These are phyloP conservation scores for Brassica cretica DNA, from an alignment of 345 rosid genomes.

Conservation along the genomic window DNA sequence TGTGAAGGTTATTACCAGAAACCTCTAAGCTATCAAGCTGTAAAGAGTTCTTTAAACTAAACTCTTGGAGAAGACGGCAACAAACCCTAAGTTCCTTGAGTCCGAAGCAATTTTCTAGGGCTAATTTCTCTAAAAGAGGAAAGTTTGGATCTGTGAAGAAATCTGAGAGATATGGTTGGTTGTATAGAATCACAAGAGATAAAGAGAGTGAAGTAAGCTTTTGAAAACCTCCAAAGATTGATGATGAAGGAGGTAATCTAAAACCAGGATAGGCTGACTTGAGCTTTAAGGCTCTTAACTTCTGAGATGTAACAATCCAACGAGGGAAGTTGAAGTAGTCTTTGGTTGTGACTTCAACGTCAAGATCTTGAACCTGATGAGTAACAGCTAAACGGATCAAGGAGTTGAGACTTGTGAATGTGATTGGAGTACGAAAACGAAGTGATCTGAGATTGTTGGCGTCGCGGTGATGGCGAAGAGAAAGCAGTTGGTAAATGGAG, in stretches of 20 bases:
- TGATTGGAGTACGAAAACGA: constrained; percentile 55
- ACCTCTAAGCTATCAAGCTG: constrained; percentile 60
- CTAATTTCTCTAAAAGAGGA: constrained; percentile 56
- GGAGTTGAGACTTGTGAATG: constrained; percentile 60
- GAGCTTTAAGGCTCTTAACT: constrained; percentile 54
- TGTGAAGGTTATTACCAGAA: constrained; percentile 45
- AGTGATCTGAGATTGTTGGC: constrained; percentile 59
- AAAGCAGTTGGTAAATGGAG: constrained; percentile 30
- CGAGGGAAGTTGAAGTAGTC: constrained; percentile 85
- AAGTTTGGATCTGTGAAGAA: constrained; percentile 69
- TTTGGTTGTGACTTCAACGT: constrained; percentile 70
- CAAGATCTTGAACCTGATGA: constrained; percentile 65
- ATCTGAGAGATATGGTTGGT: constrained; percentile 56
- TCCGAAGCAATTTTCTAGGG: constrained; percentile 58
- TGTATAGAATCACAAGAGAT: constrained; percentile 50
- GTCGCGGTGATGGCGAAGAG: constrained; percentile 26
- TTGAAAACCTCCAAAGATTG: constrained; percentile 57
- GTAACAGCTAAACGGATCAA: constrained; percentile 74
- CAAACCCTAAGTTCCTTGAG: constrained; percentile 58
- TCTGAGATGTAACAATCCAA: constrained; percentile 54
- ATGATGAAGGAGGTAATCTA: constrained; percentile 62
- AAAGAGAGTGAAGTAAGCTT: constrained; percentile 60
- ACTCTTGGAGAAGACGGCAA: constrained; percentile 57
- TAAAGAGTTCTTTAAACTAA: constrained; percentile 54
- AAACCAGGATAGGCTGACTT: constrained; percentile 71